phyloP scores from a whole-genome alignment of 2,329 filamentous ascomycete genomes.

The Fusarium mundagurra region DNA sequence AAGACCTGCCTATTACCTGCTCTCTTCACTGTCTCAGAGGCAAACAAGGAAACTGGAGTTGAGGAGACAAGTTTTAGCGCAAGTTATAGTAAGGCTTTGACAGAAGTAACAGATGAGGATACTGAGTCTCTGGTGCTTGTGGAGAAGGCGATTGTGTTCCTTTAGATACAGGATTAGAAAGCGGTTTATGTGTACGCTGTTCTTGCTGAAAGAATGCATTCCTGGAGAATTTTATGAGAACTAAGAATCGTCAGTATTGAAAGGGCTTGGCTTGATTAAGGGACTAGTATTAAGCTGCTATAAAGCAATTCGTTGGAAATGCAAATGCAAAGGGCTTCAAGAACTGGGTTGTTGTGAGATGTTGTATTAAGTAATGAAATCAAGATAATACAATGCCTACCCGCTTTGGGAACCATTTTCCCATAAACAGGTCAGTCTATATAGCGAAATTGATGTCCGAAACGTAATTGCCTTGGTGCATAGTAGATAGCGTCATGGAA shows the following conservation, averaged over 20 bases:
- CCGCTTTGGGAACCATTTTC: fast-evolving
- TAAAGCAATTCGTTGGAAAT: no score
- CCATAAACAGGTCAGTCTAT: no score
- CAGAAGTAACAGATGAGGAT: fast-evolving
- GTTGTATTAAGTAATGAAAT: no score
- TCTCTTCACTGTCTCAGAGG: fast-evolving
- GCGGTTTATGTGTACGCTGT: fast-evolving
- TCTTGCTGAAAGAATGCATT: not conserved
- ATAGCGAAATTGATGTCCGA: fast-evolving
- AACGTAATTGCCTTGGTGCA: no score
- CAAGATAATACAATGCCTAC: no score
- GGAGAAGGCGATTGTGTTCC: not conserved
- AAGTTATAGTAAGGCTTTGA: fast-evolving
- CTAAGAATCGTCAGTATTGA: no score
- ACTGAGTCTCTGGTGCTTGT: fast-evolving
- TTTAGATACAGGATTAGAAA: fast-evolving
- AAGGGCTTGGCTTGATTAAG: no score
- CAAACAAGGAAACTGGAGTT: fast-evolving
- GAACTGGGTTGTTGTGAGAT: no score
- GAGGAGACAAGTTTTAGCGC: fast-evolving
- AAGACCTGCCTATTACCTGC: fast-evolving
- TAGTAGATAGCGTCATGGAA: no score
- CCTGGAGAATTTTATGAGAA: no score
- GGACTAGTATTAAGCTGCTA: no score
- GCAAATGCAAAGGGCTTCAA: no score